Conservation (phyloP, 495 filamentous ascomycete genomes). For the Hypomontagnella submonticulosa region DNA sequence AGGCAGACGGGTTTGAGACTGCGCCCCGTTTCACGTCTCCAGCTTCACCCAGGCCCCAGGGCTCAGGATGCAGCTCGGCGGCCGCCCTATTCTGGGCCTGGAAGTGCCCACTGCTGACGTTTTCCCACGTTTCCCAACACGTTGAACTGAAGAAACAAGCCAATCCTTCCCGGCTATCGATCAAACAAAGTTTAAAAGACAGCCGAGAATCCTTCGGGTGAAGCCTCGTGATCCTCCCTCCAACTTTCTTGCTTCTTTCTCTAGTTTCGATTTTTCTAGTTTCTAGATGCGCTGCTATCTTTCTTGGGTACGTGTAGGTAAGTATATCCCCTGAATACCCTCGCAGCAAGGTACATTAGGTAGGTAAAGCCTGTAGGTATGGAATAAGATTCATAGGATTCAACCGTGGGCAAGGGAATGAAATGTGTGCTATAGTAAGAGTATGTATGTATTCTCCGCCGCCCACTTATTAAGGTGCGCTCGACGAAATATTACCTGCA, state of each 20-base stretch:
- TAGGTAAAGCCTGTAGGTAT: too few species aligned
- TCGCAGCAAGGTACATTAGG: too few species aligned
- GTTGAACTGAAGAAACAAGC: conserved; percentile 21
- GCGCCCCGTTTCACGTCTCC: conserved; percentile 20
- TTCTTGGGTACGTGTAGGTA: too few species aligned
- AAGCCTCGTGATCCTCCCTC: conserved; percentile 10
- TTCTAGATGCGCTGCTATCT: too few species aligned
- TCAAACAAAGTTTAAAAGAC: conserved; percentile 19
- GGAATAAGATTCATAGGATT: conserved; percentile 16
- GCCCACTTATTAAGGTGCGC: conserved; percentile 26
- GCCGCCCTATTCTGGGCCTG: not conserved
- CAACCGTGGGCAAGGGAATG: too few species aligned
- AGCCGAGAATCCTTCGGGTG: conserved; percentile 27
- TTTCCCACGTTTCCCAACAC: not conserved
- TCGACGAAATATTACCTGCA: conserved; percentile 24
- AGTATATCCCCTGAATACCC: too few species aligned
- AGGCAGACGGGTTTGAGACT: conserved; percentile 3
- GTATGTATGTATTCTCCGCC: not conserved
- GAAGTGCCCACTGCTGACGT: not conserved
- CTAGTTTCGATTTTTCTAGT: too few species aligned
- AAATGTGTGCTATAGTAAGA: too few species aligned
- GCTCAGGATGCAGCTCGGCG: not conserved
- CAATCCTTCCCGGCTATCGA: conserved; percentile 31
- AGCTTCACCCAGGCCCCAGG: not conserved
- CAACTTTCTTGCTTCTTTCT: conserved; percentile 1